Conservation (phyloP, 768 basidiomycete genomes). For the Coprinopsis strossmayeri region DNA sequence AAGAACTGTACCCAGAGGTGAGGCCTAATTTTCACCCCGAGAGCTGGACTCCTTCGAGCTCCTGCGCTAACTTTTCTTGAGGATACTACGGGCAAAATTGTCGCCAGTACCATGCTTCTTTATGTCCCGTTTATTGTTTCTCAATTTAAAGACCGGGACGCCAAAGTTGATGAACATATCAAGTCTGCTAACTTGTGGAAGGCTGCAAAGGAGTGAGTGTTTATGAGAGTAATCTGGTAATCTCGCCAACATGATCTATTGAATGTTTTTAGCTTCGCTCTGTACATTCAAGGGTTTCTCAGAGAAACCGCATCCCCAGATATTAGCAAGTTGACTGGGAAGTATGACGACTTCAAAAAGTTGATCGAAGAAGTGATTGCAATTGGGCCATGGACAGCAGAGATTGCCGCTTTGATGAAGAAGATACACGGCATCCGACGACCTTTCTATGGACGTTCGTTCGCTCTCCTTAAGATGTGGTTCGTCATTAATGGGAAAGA, state of each 20-base stretch:
- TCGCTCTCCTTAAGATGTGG: slow-evolving; percentile 16
- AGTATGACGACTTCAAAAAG: not conserved
- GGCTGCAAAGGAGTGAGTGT: slow-evolving; percentile 1
- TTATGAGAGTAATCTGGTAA: no score
- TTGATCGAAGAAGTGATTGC: not conserved
- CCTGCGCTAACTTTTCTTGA: no score
- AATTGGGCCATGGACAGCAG: not conserved
- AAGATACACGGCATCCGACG: slow-evolving; percentile 14
- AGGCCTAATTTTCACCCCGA: not conserved
- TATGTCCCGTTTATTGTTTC: not conserved
- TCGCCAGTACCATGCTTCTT: not conserved
- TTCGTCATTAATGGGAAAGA: not conserved
- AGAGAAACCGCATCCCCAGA: no score
- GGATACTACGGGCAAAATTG: not conserved
- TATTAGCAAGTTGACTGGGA: no score
- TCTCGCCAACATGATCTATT: no score
- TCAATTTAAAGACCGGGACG: not conserved
- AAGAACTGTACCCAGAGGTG: not conserved
- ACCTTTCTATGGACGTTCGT: slow-evolving; percentile 17
- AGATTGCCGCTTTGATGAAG: slow-evolving; percentile 15
- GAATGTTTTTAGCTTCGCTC: slow-evolving; percentile 5
- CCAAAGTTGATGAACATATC: slow-evolving; percentile 3
- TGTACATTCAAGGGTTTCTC: not conserved
- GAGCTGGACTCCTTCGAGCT: no score
- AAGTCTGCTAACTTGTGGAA: not conserved